These are phyloP conservation scores for Aspergillus ochraceus DNA, from an alignment of 2,329 filamentous ascomycete genomes.

Conservation along the genomic window DNA sequence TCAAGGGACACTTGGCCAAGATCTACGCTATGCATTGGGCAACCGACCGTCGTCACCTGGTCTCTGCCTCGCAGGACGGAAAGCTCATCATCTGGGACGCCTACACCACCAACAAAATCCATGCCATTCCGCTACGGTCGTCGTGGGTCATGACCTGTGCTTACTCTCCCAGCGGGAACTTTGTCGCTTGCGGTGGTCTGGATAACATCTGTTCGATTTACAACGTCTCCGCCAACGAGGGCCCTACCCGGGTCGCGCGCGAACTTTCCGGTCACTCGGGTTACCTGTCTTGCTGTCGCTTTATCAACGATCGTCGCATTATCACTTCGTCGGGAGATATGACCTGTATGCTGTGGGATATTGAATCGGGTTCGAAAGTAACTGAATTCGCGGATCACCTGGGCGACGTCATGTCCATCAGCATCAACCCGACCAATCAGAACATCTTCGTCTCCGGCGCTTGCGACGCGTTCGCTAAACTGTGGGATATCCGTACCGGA, in stretches of 20 bases:
- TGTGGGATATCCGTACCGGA: conserved; percentile 98
- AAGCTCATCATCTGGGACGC: conserved; percentile 99
- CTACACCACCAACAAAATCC: conserved; percentile 99
- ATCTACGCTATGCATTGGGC: conserved; percentile 99
- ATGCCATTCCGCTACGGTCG: conserved; percentile 93
- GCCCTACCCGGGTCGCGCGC: conserved; percentile 92
- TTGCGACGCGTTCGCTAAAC: conserved; percentile 96
- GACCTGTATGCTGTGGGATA: conserved; percentile 99
- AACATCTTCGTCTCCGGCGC: conserved; percentile 99
- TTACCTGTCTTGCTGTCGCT: conserved; percentile 96
- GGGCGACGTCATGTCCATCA: conserved; percentile 99
- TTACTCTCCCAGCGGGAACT: conserved; percentile 97
- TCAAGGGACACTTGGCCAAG: conserved; percentile 97
- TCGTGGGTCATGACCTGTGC: conserved; percentile 99
- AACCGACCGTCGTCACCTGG: conserved; percentile 92
- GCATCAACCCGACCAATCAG: conserved; percentile 98
- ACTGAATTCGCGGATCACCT: conserved; percentile 98
- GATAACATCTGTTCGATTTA: conserved; percentile 99
- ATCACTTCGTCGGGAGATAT: conserved; percentile 98
- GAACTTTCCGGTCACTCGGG: conserved; percentile 96
- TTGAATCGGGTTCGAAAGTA: conserved; percentile 94
- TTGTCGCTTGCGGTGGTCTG: conserved; percentile 95
- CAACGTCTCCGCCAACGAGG: conserved; percentile 94
- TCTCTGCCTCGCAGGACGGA: conserved; percentile 96
- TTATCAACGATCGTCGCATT: conserved; percentile 97